A percentile compares a stretch with the other conserved stretches of the same genome.
Evolutionary conservation across 139 green algal genomes (phyloP).

Genomic region (Coelastrella sp.): DNA sequence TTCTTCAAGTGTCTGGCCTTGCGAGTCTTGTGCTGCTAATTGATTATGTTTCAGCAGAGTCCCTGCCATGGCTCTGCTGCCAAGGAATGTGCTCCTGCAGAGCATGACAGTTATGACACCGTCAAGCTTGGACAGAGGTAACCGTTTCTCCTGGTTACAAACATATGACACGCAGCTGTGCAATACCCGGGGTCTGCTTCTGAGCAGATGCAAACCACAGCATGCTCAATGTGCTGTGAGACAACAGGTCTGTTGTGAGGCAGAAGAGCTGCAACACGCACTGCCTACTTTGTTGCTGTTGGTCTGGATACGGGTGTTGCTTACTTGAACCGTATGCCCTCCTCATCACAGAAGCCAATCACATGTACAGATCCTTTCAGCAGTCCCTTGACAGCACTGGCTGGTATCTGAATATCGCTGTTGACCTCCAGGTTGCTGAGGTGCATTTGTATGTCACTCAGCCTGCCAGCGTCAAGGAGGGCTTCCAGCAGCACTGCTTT

Average conservation of each 20-base stretch:
- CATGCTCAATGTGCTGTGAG: background rate
- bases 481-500: conserved; percentile 75
- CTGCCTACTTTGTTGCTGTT: background rate
- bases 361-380: conserved; percentile 59
- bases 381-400: conserved; percentile 35
- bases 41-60: conserved; percentile 70
- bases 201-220: background rate
- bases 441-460: background rate
- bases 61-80: conserved; percentile 81
- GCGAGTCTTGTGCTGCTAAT: conserved; percentile 64
- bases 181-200: background rate
- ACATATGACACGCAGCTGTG: background rate
- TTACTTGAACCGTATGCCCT: conserved; percentile 92
- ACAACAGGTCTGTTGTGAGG: background rate
- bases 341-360: conserved; percentile 94
- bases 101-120: too few relatives aligned
- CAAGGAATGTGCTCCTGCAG: conserved; percentile 86
- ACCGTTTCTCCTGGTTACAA: too few relatives aligned
- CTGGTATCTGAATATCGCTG: conserved; percentile 24
- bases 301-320: background rate
- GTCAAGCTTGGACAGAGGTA: too few relatives aligned
- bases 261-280: background rate
- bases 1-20: conserved; percentile 71
- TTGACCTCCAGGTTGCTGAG: background rate
- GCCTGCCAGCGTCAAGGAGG: background rate